Evolutionary conservation across 2,329 filamentous ascomycete species (phyloP), one percentile per base, ranked within the genome.

Genomic region (Colletotrichum higginsianum): DNA sequence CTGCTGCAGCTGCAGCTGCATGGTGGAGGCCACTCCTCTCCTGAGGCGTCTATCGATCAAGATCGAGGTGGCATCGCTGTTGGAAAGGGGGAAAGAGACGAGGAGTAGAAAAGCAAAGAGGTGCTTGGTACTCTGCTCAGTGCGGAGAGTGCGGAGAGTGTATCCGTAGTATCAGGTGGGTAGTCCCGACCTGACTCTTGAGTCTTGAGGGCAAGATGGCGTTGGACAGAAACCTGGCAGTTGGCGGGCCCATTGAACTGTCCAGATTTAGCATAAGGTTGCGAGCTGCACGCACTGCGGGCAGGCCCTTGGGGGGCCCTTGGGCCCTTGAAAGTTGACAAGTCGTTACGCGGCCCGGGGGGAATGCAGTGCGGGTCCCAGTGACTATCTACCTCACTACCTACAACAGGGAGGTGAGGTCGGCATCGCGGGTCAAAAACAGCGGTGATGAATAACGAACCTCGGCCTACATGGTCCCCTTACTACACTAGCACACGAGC

Each of bases 41-140:
- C 61, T 46, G 38, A 66, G 40, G 47, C 50, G 50, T 61, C 30
- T 64, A 60, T 35, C 47, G 62, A 49, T 60, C 56, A 30, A 66
- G 62, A 61, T 67, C 56, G 65, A 57, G 44, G 68, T 67, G 44
- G 57, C 42, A 67, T 58, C 57, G 57, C 42, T 26, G 50, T 62
- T 12, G 38, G 44, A 35, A 67, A 57, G 68, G 50, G 35, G 64
- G 38, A 71, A 71, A 67, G 57, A 67, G 57, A 67, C 61, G 61
- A 69, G 49, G 66, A 11, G 50, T 42, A 44, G 64, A 71, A 71
- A 71, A 71, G 68, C 50, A 67, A 71, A 38, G 38, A 58, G 46
- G 60, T 26, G 2, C 30, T 21, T 52, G 40, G 47, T 12, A 40
- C 15, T 40, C 21, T 50, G 30, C 38, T 9, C 30, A 40, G 13